Percentiles rank a stretch among this genome's conserved stretches.
Conservation (phyloP, 768 basidiomycete genomes). For the Trametes sanguinea region DNA sequence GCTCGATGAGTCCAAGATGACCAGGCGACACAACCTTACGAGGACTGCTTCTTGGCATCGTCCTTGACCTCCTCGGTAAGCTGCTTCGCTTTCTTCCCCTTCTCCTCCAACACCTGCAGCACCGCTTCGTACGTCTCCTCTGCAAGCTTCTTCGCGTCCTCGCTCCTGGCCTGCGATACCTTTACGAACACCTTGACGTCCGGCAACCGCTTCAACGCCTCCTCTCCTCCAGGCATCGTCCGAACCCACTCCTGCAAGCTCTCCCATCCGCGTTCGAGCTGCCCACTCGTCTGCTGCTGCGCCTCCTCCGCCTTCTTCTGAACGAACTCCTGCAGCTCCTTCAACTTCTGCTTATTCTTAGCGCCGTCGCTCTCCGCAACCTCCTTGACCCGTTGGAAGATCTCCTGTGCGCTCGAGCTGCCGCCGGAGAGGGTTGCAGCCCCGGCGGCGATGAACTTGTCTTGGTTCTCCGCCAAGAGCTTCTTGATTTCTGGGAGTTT, state of each 20-base stretch:
- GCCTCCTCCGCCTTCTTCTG: constrained; percentile 32
- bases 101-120: constrained; percentile 34
- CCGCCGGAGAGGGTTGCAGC: constrained; percentile 12
- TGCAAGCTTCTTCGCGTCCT: constrained; percentile 35
- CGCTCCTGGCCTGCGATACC: constrained; percentile 28
- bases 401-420: constrained; percentile 24
- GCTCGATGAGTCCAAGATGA: too few species aligned
- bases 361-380: constrained; percentile 24
- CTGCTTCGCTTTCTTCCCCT: constrained; percentile 33
- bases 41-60: constrained; percentile 24
- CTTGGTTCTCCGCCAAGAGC: constrained; percentile 30
- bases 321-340: constrained; percentile 33
- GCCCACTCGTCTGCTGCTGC: constrained; percentile 15
- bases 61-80: constrained; percentile 29
- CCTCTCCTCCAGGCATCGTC: constrained; percentile 32
- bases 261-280: constrained; percentile 26
- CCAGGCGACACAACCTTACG: neutral
- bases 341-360: constrained; percentile 32
- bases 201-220: constrained; percentile 31
- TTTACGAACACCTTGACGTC: constrained; percentile 29
- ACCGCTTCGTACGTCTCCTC: constrained; percentile 36
- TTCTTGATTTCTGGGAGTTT: constrained; percentile 33
- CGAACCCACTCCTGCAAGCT: constrained; percentile 32
- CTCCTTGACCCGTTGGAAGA: constrained; percentile 31
- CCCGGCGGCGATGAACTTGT: constrained; percentile 29